Conservation (phyloP, 768 basidiomycete species). For the Psilocybe cubensis region DNA sequence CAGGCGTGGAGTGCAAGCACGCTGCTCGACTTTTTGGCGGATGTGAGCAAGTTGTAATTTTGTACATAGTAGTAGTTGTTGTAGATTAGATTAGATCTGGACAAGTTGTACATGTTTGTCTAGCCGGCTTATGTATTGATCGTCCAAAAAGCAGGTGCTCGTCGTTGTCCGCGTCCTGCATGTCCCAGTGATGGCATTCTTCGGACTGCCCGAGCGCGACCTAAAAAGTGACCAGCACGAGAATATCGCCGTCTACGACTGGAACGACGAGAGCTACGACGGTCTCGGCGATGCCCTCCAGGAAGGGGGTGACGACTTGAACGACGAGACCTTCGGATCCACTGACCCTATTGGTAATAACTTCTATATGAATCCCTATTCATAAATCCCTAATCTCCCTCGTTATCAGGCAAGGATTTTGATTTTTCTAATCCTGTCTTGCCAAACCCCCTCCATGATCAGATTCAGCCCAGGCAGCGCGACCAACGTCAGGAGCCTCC, state of each 20-base stretch:
- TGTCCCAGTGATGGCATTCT: conserved; percentile 73
- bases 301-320: conserved; percentile 91
- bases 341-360: conserved; percentile 70
- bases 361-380: not conserved
- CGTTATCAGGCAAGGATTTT: conserved; percentile 80
- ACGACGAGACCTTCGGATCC: conserved; percentile 95
- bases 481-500: conserved; percentile 22
- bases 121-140: conserved; percentile 8
- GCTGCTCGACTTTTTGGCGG: conserved; percentile 85
- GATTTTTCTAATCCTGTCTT: conserved; percentile 68
- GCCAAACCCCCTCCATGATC: conserved; percentile 32
- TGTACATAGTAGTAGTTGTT: not conserved
- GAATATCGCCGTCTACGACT: conserved; percentile 84
- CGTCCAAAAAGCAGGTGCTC: conserved; percentile 16
- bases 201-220: conserved; percentile 77
- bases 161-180: conserved; percentile 27
- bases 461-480: conserved; percentile 23
- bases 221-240: conserved; percentile 51
- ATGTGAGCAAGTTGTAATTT: conserved; percentile 52
- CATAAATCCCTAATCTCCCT: conserved; percentile 7
- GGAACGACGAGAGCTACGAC: conserved; percentile 91
- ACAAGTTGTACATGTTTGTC: conserved; percentile 29
- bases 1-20: conserved; percentile 98
- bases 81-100: conserved; percentile 28
- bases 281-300: conserved; percentile 86